Evolutionary conservation across 768 basidiomycete genomes (phyloP).

Genomic region (Chalciporus pseudorubinellus): DNA sequence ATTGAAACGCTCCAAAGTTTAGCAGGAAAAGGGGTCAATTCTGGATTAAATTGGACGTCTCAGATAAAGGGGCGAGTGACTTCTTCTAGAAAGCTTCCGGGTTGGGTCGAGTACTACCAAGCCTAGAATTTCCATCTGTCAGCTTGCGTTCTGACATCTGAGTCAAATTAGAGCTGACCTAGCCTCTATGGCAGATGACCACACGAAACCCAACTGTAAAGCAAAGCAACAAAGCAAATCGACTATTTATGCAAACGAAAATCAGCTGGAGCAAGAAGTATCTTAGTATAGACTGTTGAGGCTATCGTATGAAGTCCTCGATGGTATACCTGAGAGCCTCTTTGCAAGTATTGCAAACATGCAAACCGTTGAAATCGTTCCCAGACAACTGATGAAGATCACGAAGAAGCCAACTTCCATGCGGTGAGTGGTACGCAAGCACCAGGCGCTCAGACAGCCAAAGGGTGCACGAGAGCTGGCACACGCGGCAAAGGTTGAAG

Average conservation of each 20-base stretch:
- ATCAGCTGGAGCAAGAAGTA: slow-evolving; percentile 20
- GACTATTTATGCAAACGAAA: background rate
- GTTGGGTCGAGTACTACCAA: too few relatives aligned
- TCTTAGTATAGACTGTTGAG: slow-evolving; percentile 9
- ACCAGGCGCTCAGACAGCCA: slow-evolving; percentile 11
- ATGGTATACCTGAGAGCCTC: background rate
- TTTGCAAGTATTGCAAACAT: background rate
- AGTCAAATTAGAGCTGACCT: too few relatives aligned
- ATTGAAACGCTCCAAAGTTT: background rate
- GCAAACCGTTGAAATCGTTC: background rate
- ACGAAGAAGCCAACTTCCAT: slow-evolving; percentile 21
- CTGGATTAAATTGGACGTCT: background rate
- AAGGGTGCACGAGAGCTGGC: slow-evolving; percentile 2
- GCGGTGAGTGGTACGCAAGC: slow-evolving; percentile 9
- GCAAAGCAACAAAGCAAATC: background rate
- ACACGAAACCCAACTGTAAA: background rate
- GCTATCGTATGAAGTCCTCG: background rate
- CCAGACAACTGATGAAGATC: slow-evolving; percentile 15
- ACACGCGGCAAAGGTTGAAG: background rate
- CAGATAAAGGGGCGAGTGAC: background rate
- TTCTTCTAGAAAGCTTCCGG: too few relatives aligned
- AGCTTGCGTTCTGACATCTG: too few relatives aligned
- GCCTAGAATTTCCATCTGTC: background rate
- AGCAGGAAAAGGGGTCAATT: slow-evolving; percentile 1
- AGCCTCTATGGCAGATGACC: background rate